Conservation (phyloP, 768 basidiomycete genomes). For the Mycena belliarum region DNA sequence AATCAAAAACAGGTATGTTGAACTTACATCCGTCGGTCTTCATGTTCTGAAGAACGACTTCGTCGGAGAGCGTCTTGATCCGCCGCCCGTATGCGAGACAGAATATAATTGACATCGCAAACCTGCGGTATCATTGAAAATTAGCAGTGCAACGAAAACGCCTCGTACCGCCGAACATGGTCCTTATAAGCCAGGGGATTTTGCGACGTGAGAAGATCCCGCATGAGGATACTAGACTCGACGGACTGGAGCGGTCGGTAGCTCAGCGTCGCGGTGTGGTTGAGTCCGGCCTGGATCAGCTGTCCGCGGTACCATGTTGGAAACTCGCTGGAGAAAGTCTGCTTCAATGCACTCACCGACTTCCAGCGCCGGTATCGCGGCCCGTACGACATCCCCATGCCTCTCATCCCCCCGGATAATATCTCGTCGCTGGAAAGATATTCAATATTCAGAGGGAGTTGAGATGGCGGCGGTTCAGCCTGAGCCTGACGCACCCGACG, state of each 20-base stretch:
- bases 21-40: not conserved
- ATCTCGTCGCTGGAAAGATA: constrained; percentile 26
- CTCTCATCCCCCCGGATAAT: constrained; percentile 34
- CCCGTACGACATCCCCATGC: constrained; percentile 34
- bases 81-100: not conserved
- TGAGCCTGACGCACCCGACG: constrained; percentile 32
- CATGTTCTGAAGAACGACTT: not conserved
- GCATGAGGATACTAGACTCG: constrained; percentile 8
- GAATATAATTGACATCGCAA: not conserved
- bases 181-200: not conserved
- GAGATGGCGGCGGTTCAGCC: too few species aligned
- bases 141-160: too few species aligned
- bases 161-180: constrained; percentile 3
- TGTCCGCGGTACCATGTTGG: not conserved
- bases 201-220: constrained; percentile 1
- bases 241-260: constrained; percentile 16
- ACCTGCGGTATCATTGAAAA: not conserved
- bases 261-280: constrained; percentile 3
- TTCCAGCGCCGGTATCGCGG: constrained; percentile 35
- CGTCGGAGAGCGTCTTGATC: not conserved
- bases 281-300: constrained; percentile 8
- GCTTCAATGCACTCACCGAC: constrained; percentile 24
- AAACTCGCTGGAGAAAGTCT: not conserved
- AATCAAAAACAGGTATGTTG: too few species aligned
- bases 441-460: too few species aligned